Evolutionary conservation across 139 green algal species (phyloP), one percentile per base, ranked within the genome.

Genomic region (Desmodesmus armatus): DNA sequence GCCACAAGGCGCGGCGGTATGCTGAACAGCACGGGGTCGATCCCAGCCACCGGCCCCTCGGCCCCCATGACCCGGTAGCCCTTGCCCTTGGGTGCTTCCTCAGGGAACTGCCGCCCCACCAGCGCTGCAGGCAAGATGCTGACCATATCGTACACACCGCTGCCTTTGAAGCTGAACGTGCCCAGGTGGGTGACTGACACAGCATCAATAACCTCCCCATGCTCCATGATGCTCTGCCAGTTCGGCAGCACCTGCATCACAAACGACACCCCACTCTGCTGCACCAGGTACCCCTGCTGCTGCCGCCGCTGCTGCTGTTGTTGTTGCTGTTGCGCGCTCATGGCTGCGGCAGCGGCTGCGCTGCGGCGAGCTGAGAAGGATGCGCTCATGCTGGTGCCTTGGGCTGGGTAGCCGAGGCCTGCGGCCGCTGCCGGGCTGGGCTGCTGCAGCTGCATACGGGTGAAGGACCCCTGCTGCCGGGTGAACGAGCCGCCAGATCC

Each of bases 111-210:
- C 17, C 73, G 49, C 21, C 4, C 33, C 7, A 49, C 49, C 49
- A 80, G 29, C 3, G 3, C 29, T 15, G 29, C 49, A 40, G 67
- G 73, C 49, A 80, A 49, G n/a, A 80, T 7, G 0, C 49, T 47
- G 29, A 66, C 73, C 73, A 80, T 80, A 2, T 67, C 43, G 31
- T 39, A 49, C 47, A 69, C 43, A 13, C 73, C 73, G 31, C 73
- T 80, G 29, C 73, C 73, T 17, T 80, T 80, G 73, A 80, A 80
- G 23, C 23, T 11, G 33, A 80, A 80, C 11, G 11, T 31, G 2
- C 73, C 73, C 3, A 80, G 47, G 33, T 80, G 73, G 13, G 17
- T 49, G 3, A 29, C 71, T 40, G 2, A 29, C 71, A 66, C 73
- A 62, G 33, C n/a, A 17, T 75, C 67, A 44, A n/a, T n/a, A n/a